A percentile compares a stretch with the other conserved stretches of the same genome.
phyloP scores from a whole-genome alignment of 805 yeast genomes.

The Cyberlindnera meyerae region DNA sequence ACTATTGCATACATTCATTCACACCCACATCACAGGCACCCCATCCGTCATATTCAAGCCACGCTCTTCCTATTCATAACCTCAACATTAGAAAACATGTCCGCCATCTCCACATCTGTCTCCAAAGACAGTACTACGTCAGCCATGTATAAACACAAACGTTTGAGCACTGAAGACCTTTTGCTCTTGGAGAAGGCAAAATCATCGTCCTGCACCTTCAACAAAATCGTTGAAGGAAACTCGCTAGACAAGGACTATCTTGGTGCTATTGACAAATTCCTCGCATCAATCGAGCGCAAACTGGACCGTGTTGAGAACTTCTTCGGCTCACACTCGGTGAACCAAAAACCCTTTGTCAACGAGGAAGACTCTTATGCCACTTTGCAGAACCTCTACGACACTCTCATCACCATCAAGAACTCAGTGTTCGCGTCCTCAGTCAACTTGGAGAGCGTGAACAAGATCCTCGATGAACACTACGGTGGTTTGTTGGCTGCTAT shows the following conservation, averaged over 20 bases:
- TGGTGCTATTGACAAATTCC: slow-evolving; percentile 21
- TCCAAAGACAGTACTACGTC: not conserved
- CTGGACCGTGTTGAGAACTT: slow-evolving; percentile 22
- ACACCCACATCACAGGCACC: no score
- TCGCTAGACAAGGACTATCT: slow-evolving; percentile 21
- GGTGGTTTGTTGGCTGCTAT: slow-evolving; percentile 22
- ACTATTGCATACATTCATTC: no score
- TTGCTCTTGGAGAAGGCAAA: slow-evolving; percentile 22
- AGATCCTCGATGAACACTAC: slow-evolving; percentile 25
- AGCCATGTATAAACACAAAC: slow-evolving; percentile 8
- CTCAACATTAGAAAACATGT: slow-evolving; percentile 1
- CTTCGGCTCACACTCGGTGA: slow-evolving; percentile 12
- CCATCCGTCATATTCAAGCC: no score
- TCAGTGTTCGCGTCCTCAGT: slow-evolving; percentile 21
- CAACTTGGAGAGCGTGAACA: slow-evolving; percentile 21
- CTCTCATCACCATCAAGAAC: slow-evolving; percentile 23
- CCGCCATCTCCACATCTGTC: slow-evolving; percentile 1
- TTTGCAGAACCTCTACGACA: slow-evolving; percentile 24
- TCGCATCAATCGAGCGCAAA: slow-evolving; percentile 24
- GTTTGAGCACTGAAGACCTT: slow-evolving; percentile 20
- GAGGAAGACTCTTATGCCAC: slow-evolving; percentile 19
- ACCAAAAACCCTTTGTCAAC: slow-evolving; percentile 1
- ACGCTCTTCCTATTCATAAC: not conserved
- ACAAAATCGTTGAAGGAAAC: slow-evolving; percentile 23
- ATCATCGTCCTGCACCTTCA: slow-evolving; percentile 22